Base-by-base conservation (phyloP, 2,329 filamentous ascomycete genomes). In the Sporothrix humicola region DNA sequence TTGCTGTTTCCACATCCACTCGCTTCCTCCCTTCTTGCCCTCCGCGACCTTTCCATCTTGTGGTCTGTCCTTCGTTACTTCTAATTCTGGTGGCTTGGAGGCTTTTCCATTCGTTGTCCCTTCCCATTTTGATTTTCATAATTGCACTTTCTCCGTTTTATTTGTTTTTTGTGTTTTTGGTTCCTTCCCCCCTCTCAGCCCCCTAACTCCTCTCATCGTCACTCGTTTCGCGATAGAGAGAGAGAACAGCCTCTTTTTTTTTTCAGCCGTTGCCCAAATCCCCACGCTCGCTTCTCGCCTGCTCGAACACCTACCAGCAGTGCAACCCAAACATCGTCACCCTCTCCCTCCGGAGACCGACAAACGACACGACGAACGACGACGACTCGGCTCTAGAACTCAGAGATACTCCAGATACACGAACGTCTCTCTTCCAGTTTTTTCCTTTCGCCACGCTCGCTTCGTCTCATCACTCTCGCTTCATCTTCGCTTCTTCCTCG, bases 171-270 rank as follows among this genome's bases (percentile, higher is more conserved):
- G 20, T 56, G 23, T n/a, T 48, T 61, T 52, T 52, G 12, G 52
- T 50, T 61, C 61, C 37, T 37, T 56, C 61, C 42, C 46, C 26
- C 42, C 8, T n/a, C 9, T 17, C 56, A 37, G 1, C 52, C 44
- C 8, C 37, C 42, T 54, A 70, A 70, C 48, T 58, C 68, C 37
- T 58, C 54, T 50, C 69, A 46, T 59, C 69, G 69, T 61, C 71
- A 70, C 66, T 73, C 66, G 72, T 73, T 73, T 72, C 56, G 50
- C 48, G 66, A 56, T 20, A 73, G 71, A 56, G 52, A 73, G 71
- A 54, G 50, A 23, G 46, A 44, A 42, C 72, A 37, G 72, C 26
- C 17, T 72, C 46, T 3, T 72, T 74, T 69, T 74, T 69, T n/a
- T 61, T 69, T 42, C 17, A 44, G n/a, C n/a, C 23, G 15, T 23